phyloP scores from a whole-genome alignment of 495 filamentous ascomycete genomes.

The Xylaria castorea region DNA sequence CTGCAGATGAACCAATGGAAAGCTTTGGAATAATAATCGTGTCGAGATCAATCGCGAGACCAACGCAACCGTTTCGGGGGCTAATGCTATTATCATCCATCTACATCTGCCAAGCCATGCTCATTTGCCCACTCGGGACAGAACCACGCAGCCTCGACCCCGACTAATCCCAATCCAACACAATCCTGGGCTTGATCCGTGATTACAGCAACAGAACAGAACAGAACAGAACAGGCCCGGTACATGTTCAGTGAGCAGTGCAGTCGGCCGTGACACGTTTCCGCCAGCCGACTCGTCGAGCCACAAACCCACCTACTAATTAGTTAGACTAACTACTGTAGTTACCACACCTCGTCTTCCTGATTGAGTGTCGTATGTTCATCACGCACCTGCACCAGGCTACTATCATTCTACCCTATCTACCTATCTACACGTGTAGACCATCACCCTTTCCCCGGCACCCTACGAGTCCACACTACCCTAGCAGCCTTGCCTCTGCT shows the following conservation, averaged over 20 bases:
- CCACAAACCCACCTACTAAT: conserved; percentile 24
- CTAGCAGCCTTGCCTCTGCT: conserved; percentile 15
- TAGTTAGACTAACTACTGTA: background rate
- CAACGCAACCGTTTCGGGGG: conserved; percentile 7
- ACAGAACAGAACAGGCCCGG: too few species aligned
- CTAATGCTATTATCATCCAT: conserved; percentile 20
- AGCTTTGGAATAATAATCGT: conserved; percentile 19
- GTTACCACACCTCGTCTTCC: background rate
- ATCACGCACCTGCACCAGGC: conserved; percentile 8
- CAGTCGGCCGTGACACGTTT: conserved; percentile 18
- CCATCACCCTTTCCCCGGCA: background rate
- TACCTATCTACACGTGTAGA: conserved; percentile 7
- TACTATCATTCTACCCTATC: too few species aligned
- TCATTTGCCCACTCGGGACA: conserved; percentile 20
- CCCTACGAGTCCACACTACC: conserved; percentile 16
- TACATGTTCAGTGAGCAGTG: background rate
- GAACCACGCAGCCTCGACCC: conserved; percentile 12
- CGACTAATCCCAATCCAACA: conserved; percentile 12
- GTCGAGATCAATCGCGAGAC: conserved; percentile 15
- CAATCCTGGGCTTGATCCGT: background rate
- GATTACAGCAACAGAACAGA: background rate
- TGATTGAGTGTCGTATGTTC: conserved; percentile 18
- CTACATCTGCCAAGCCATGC: conserved; percentile 19
- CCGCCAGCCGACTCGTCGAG: conserved; percentile 11
- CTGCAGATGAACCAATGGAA: background rate